Evolutionary conservation across 345 rosid species (phyloP).

Genomic region (Draba incana): DNA sequence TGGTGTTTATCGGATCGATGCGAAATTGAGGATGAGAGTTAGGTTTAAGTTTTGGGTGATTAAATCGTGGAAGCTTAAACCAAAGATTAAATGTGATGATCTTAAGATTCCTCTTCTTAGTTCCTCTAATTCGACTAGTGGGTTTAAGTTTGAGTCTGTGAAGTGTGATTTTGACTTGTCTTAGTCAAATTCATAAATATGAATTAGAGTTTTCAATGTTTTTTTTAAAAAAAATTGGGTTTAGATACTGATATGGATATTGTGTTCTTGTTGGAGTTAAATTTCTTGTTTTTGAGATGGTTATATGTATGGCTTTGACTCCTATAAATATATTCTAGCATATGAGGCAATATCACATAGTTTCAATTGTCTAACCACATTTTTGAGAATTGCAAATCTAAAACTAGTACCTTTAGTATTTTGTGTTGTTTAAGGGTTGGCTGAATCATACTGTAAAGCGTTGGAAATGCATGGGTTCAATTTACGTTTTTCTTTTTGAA

Average conservation of each 20-base stretch:
- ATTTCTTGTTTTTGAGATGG: background rate
- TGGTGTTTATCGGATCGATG: slow-evolving; percentile 53
- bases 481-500: too few relatives aligned
- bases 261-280: slow-evolving; percentile 1
- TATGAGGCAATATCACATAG: too few relatives aligned
- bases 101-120: slow-evolving; percentile 55
- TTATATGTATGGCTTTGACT: background rate
- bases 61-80: slow-evolving; percentile 57
- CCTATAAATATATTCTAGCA: too few relatives aligned
- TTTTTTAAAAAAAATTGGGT: too few relatives aligned
- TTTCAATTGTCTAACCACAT: too few relatives aligned
- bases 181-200: slow-evolving; percentile 15
- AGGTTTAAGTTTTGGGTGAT: slow-evolving; percentile 62
- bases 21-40: slow-evolving; percentile 53
- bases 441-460: too few relatives aligned
- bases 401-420: too few relatives aligned
- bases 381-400: too few relatives aligned
- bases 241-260: background rate
- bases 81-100: slow-evolving; percentile 54
- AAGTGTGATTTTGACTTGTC: slow-evolving; percentile 51
- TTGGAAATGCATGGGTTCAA: too few relatives aligned
- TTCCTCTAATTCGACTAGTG: slow-evolving; percentile 34
- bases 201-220: too few relatives aligned
- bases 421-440: too few relatives aligned
- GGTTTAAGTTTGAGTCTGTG: slow-evolving; percentile 32